Evolutionary conservation across 768 basidiomycete genomes (phyloP).

Genomic region (Collybia nuda): DNA sequence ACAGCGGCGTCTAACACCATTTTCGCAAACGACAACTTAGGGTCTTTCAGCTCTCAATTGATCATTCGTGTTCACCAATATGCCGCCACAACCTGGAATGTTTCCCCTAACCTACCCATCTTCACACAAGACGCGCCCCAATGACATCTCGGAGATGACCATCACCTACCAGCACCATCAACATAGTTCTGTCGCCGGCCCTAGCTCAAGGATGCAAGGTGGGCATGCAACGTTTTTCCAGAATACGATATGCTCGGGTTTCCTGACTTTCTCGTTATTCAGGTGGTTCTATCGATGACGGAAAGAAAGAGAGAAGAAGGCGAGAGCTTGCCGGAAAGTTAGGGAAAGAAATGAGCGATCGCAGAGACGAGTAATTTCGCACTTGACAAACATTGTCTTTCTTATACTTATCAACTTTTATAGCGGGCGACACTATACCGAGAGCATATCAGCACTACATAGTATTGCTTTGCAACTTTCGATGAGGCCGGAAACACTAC

Average conservation of each 20-base stretch:
- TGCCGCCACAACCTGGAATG: constrained; percentile 72
- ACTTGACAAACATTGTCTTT: not conserved
- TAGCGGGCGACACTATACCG: constrained; percentile 62
- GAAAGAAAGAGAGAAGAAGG: constrained; percentile 63
- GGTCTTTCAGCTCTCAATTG: no score
- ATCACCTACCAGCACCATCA: constrained; percentile 35
- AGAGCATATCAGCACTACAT: constrained; percentile 62
- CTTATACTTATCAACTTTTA: constrained; percentile 7
- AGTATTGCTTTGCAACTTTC: constrained; percentile 60
- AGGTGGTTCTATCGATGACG: constrained; percentile 29
- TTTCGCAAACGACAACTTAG: no score
- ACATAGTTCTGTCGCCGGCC: constrained; percentile 38
- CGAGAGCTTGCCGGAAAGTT: constrained; percentile 70
- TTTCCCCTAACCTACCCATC: constrained; percentile 62
- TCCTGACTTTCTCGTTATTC: not conserved
- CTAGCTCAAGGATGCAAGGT: constrained; percentile 43
- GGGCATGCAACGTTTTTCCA: constrained; percentile 12
- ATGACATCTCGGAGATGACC: constrained; percentile 27
- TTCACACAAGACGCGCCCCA: constrained; percentile 32
- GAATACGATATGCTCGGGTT: constrained; percentile 2
- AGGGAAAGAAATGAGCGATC: constrained; percentile 71
- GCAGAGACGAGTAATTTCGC: constrained; percentile 68
- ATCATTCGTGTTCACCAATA: constrained; percentile 15
- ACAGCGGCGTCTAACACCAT: no score
- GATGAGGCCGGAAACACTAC: constrained; percentile 63